phyloP scores from a whole-genome alignment of 83 land plant genomes.

The Picea engelmannii region DNA sequence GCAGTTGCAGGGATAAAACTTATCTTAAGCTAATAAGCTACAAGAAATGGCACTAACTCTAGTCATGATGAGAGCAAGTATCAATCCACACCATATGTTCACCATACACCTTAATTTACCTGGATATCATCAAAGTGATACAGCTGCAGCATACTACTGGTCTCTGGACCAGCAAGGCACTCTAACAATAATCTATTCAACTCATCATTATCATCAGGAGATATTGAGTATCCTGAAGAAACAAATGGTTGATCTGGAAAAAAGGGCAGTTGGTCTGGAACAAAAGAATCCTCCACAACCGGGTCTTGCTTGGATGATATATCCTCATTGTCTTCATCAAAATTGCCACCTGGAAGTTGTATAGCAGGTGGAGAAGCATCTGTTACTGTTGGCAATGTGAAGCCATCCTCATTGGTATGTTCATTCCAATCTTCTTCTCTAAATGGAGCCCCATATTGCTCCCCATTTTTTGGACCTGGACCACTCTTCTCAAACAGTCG shows the following conservation, averaged over 20 bases:
- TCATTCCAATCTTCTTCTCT: conserved; percentile 54
- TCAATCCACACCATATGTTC: not conserved
- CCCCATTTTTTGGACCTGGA: conserved; percentile 49
- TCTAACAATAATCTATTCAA: not conserved
- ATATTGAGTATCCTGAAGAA: not conserved
- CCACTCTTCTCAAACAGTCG: conserved; percentile 44
- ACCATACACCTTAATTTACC: conserved; percentile 9
- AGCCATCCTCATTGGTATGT: conserved; percentile 15
- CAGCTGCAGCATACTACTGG: not conserved
- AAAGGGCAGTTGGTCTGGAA: not conserved
- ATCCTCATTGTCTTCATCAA: not conserved
- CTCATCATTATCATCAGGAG: not conserved
- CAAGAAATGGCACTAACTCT: not conserved
- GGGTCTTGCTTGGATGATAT: not conserved
- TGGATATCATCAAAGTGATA: not conserved
- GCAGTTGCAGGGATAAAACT: too few relatives aligned
- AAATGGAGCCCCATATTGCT: conserved; percentile 60
- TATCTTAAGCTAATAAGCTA: too few relatives aligned
- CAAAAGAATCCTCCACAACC: not conserved
- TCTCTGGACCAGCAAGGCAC: not conserved
- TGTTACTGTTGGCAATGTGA: not conserved
- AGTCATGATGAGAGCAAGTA: not conserved
- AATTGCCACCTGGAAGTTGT: not conserved
- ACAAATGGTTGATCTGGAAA: not conserved
- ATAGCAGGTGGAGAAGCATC: not conserved